These are phyloP conservation scores for Epichloe glyceriae DNA, from an alignment of 2,329 filamentous ascomycete species.

Conservation along the genomic window DNA sequence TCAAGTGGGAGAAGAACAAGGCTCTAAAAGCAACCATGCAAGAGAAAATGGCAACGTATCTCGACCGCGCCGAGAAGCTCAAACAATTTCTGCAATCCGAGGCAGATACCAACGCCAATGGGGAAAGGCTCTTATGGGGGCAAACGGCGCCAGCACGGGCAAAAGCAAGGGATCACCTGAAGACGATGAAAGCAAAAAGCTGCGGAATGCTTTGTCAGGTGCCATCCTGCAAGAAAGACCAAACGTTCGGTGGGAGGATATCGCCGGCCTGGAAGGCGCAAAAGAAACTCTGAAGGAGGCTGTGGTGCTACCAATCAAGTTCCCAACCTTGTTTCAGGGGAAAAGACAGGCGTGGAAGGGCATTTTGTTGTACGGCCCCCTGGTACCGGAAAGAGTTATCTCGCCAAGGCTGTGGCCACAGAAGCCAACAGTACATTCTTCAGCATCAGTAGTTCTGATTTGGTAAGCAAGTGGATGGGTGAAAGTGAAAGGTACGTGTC, in stretches of 20 bases:
- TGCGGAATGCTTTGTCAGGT: slow-evolving; percentile 78
- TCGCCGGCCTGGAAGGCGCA: slow-evolving; percentile 82
- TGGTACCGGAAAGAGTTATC: slow-evolving; percentile 93
- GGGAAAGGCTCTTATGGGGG: slow-evolving; percentile 52
- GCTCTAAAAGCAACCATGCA: slow-evolving; percentile 97
- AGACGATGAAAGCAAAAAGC: slow-evolving; percentile 90
- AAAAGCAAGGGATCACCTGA: slow-evolving; percentile 52
- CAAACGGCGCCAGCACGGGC: slow-evolving; percentile 54
- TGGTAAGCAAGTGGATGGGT: slow-evolving; percentile 99
- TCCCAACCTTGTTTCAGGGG: slow-evolving; percentile 88
- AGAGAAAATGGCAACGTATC: slow-evolving; percentile 89
- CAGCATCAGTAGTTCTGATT: slow-evolving; percentile 90
- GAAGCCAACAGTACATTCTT: slow-evolving; percentile 99
- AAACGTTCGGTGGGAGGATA: slow-evolving; percentile 96
- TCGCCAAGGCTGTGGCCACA: slow-evolving; percentile 94
- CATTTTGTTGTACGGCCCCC: slow-evolving; percentile 88
- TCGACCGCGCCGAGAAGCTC: slow-evolving; percentile 96
- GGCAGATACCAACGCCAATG: slow-evolving; percentile 53
- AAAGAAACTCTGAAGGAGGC: slow-evolving; percentile 98
- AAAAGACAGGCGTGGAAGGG: slow-evolving; percentile 98
- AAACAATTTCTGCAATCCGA: slow-evolving; percentile 80
- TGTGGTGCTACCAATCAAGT: slow-evolving; percentile 95
- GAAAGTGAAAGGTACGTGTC: slow-evolving; percentile 75
- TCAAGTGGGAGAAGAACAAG: slow-evolving; percentile 99
- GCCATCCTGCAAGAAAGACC: slow-evolving; percentile 92